Evolutionary conservation across 768 basidiomycete genomes (phyloP).

Genomic region (Termitomyces sp.): DNA sequence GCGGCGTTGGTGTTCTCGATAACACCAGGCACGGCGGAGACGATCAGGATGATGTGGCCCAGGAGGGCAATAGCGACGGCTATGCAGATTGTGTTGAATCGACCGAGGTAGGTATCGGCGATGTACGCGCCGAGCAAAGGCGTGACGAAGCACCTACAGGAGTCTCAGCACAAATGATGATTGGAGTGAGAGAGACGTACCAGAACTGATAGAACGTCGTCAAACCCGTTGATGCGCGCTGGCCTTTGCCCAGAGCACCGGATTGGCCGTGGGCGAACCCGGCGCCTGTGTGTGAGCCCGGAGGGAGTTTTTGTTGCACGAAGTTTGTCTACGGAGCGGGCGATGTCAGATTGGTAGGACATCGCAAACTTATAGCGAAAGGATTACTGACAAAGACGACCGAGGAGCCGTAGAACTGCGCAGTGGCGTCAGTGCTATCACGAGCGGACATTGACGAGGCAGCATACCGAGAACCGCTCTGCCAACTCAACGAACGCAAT

Average conservation of each 20-base stretch:
- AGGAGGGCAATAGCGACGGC: slow-evolving; percentile 54
- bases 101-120: slow-evolving; percentile 67
- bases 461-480: slow-evolving; percentile 65
- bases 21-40: slow-evolving; percentile 62
- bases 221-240: slow-evolving; percentile 68
- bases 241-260: slow-evolving; percentile 63
- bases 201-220: slow-evolving; percentile 71
- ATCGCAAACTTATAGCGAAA: neutral
- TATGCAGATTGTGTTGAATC: slow-evolving; percentile 68
- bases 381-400: slow-evolving; percentile 41
- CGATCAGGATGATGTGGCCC: slow-evolving; percentile 62
- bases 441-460: neutral
- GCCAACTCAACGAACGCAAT: slow-evolving; percentile 66
- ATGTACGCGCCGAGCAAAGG: slow-evolving; percentile 69
- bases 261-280: slow-evolving; percentile 48
- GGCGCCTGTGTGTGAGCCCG: slow-evolving; percentile 61
- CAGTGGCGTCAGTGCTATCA: neutral
- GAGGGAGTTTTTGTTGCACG: slow-evolving; percentile 66
- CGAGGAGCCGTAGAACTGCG: slow-evolving; percentile 37
- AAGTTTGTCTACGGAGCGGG: slow-evolving; percentile 57
- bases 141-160: slow-evolving; percentile 52
- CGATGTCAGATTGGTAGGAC: too few species aligned
- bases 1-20: slow-evolving; percentile 7
- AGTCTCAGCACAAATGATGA: neutral
- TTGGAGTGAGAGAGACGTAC: slow-evolving; percentile 22